Percentiles rank a stretch among this genome's conserved stretches.
phyloP scores from a whole-genome alignment of 2,329 filamentous ascomycete genomes.

The Penicillium palitans region DNA sequence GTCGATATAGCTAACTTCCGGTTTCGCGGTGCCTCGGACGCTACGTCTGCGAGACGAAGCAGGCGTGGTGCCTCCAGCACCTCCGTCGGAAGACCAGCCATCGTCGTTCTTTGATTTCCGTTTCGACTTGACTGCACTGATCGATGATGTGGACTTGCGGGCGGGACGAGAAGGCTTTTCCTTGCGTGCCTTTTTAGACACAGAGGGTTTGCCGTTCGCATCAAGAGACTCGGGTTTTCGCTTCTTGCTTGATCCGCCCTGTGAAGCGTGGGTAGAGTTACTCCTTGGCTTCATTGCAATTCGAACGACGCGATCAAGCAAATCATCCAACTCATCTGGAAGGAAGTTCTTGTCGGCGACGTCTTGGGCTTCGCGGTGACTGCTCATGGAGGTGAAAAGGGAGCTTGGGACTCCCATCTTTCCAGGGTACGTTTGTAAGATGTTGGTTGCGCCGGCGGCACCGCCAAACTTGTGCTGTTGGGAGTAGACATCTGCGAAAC shows the following conservation, averaged over 20 bases:
- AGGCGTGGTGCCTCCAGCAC: constrained; percentile 39
- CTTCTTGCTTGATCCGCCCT: constrained; percentile 36
- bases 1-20: constrained; percentile 46
- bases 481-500: constrained; percentile 80
- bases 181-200: constrained; percentile 36
- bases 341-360: constrained; percentile 85
- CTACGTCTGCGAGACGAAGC: constrained; percentile 42
- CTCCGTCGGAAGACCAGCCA: constrained; percentile 45
- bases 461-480: constrained; percentile 60
- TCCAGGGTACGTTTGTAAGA: constrained; percentile 76
- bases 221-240: constrained; percentile 42
- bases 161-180: constrained; percentile 28
- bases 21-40: constrained; percentile 36
- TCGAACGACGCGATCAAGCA: constrained; percentile 74
- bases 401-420: constrained; percentile 79
- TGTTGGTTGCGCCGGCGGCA: constrained; percentile 45
- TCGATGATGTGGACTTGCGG: constrained; percentile 38
- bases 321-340: constrained; percentile 72
- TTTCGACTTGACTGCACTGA: constrained; percentile 34
- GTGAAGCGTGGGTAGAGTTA: constrained; percentile 26
- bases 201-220: constrained; percentile 25
- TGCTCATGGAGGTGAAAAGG: constrained; percentile 73
- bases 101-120: constrained; percentile 43
- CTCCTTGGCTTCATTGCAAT: constrained; percentile 63
- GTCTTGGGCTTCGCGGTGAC: constrained; percentile 75